These are phyloP conservation scores for Metarhizium brunneum DNA, from an alignment of 2,329 filamentous ascomycete species.

Conservation along the genomic window DNA sequence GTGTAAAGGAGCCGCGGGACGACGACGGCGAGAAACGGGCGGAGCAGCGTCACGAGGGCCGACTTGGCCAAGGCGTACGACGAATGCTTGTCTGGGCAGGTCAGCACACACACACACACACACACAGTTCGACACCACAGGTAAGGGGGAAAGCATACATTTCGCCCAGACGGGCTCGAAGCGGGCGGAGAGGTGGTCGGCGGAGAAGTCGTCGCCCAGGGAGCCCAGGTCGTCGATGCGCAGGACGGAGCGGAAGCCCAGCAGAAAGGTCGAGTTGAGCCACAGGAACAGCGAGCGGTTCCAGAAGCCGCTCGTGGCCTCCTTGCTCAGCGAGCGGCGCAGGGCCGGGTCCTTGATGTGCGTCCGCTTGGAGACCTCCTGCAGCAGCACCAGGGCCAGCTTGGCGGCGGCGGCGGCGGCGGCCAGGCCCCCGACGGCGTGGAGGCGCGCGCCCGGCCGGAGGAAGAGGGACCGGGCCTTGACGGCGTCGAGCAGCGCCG, in stretches of 20 bases:
- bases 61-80: slow-evolving; percentile 7
- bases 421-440: slow-evolving; percentile 18
- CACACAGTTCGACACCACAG: background rate
- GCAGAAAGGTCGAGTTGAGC: slow-evolving; percentile 16
- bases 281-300: slow-evolving; percentile 18
- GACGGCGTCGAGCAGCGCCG: slow-evolving; percentile 28
- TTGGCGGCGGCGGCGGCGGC: slow-evolving; percentile 22
- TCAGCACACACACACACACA: background rate
- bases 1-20: slow-evolving; percentile 19
- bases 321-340: background rate
- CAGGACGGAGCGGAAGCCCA: slow-evolving; percentile 22
- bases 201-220: slow-evolving; percentile 10
- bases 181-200: background rate
- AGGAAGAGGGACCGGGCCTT: slow-evolving; percentile 21
- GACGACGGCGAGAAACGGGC: slow-evolving; percentile 10
- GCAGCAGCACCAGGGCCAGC: slow-evolving; percentile 22
- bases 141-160: background rate
- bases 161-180: background rate
- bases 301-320: slow-evolving; percentile 17
- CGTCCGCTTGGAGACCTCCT: slow-evolving; percentile 18
- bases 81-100: background rate
- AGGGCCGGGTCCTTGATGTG: background rate
- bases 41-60: slow-evolving; percentile 4
- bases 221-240: slow-evolving; percentile 21
- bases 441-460: background rate